Evolutionary conservation across 257 asterid species (phyloP).

Genomic region (Prunella vulgaris): DNA sequence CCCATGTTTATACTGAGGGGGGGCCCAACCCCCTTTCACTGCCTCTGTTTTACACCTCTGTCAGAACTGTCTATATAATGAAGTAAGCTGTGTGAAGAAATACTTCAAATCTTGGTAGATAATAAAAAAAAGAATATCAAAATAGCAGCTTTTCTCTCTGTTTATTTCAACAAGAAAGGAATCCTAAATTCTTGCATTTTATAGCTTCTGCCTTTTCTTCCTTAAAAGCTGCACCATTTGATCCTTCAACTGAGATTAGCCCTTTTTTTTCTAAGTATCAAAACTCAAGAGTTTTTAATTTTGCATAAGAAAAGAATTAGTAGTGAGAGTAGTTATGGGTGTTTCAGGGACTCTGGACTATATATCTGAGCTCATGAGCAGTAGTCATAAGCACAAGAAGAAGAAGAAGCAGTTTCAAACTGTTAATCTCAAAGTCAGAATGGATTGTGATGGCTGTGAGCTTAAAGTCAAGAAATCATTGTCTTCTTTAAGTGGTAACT

Average conservation of each 20-base stretch:
- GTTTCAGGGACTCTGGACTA: conserved; percentile 69
- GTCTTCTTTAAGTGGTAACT: conserved; percentile 69
- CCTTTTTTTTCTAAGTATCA: not conserved
- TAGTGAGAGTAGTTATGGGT: conserved; percentile 50
- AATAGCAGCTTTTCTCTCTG: conserved; percentile 20
- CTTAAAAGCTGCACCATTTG: not conserved
- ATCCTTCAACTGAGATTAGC: too few species aligned
- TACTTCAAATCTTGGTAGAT: conserved; percentile 21
- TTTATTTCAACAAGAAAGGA: conserved; percentile 23
- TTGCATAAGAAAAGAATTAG: not conserved
- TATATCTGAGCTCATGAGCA: conserved; percentile 65
- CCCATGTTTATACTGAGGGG: conserved; percentile 6
- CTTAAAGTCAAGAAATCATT: conserved; percentile 73
- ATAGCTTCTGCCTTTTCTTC: not conserved
- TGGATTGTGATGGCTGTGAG: conserved; percentile 97
- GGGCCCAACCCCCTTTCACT: conserved; percentile 15
- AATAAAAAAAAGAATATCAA: not conserved
- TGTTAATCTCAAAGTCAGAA: conserved; percentile 74
- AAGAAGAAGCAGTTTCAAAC: conserved; percentile 71
- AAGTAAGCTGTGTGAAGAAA: conserved; percentile 12
- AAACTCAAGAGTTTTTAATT: not conserved
- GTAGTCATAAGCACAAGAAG: conserved; percentile 48
- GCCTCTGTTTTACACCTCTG: conserved; percentile 11
- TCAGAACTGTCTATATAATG: conserved; percentile 43
- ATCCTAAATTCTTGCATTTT: conserved; percentile 16